Conservation (phyloP, 495 filamentous ascomycete genomes). For the Aspergillus egyptiacus region DNA sequence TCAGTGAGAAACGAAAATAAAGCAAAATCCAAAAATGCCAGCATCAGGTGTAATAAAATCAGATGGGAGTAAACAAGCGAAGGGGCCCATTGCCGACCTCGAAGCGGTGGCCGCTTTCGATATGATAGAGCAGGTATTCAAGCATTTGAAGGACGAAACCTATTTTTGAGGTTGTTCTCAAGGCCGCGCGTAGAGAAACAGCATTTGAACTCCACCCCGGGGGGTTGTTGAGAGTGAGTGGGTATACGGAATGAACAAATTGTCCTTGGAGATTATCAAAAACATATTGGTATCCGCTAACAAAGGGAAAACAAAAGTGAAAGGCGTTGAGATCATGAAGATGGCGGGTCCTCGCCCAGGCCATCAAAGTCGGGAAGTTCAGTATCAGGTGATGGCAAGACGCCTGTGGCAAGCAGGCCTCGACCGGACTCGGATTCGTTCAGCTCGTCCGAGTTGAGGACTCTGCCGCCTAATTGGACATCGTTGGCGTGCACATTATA, state of each 20-base stretch:
- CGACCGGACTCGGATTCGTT: conserved; percentile 42
- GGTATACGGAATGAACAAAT: neutral
- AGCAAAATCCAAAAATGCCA: conserved; percentile 8
- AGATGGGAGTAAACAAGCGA: too few relatives aligned
- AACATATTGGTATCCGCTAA: conserved; percentile 4
- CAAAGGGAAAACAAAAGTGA: conserved; percentile 4
- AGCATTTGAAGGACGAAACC: too few relatives aligned
- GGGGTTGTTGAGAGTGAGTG: too few relatives aligned
- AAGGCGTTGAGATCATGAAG: conserved; percentile 1
- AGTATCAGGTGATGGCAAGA: neutral
- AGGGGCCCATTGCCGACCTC: too few relatives aligned
- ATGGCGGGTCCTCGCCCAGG: neutral
- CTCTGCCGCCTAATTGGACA: conserved; percentile 73
- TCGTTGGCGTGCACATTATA: conserved; percentile 72
- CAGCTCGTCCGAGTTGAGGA: conserved; percentile 63
- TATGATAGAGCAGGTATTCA: too few relatives aligned
- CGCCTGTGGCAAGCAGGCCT: conserved; percentile 20
- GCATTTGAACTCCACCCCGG: too few relatives aligned
- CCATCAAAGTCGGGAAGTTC: neutral
- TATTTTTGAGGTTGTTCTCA: too few relatives aligned
- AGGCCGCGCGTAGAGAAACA: too few relatives aligned
- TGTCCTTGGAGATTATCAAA: neutral
- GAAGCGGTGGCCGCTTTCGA: too few relatives aligned
- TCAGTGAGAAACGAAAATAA: neutral
- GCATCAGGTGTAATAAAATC: conserved; percentile 6